phyloP scores from a whole-genome alignment of 163 green algal species.

The Scenedesmus sp. region DNA sequence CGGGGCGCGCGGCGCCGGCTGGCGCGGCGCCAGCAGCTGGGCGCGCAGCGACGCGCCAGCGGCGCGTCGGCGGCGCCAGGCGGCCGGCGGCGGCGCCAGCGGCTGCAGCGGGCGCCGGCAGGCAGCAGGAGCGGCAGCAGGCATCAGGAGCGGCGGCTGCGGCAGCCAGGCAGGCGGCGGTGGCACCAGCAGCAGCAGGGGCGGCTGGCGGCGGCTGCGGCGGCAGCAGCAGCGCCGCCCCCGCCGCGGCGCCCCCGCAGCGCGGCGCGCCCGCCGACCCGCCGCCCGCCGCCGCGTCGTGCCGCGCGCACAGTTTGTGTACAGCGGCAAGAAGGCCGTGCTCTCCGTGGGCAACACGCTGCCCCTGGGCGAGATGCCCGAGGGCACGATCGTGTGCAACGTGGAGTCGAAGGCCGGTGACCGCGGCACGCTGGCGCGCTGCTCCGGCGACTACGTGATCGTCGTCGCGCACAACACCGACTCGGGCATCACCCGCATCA shows the following conservation, averaged over 20 bases:
- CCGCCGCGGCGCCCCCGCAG: neutral
- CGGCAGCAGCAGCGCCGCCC: neutral
- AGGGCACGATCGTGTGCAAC: slow-evolving; percentile 99
- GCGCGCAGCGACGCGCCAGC: neutral
- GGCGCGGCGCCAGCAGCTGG: neutral
- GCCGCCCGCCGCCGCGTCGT: neutral
- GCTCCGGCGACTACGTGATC: slow-evolving; percentile 97
- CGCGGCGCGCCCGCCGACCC: neutral
- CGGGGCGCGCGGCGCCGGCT: neutral
- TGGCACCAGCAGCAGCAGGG: neutral
- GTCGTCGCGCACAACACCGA: slow-evolving; percentile 99
- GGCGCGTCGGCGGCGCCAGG: neutral
- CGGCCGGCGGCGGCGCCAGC: no score
- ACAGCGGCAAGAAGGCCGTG: slow-evolving; percentile 96
- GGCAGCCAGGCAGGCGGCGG: neutral
- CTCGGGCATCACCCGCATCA: slow-evolving; percentile 96
- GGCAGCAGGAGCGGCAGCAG: no score
- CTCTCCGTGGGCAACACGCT: slow-evolving; percentile 98
- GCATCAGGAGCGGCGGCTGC: no score
- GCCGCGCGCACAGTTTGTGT: slow-evolving; percentile 89
- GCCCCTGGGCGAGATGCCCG: slow-evolving; percentile 96
- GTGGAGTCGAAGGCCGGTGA: slow-evolving; percentile 98
- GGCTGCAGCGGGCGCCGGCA: no score
- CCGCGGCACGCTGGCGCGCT: slow-evolving; percentile 90
- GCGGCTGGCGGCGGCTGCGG: no score